Evolutionary conservation across 2,329 filamentous ascomycete species (phyloP).

Genomic region (Botrytis fragariae): DNA sequence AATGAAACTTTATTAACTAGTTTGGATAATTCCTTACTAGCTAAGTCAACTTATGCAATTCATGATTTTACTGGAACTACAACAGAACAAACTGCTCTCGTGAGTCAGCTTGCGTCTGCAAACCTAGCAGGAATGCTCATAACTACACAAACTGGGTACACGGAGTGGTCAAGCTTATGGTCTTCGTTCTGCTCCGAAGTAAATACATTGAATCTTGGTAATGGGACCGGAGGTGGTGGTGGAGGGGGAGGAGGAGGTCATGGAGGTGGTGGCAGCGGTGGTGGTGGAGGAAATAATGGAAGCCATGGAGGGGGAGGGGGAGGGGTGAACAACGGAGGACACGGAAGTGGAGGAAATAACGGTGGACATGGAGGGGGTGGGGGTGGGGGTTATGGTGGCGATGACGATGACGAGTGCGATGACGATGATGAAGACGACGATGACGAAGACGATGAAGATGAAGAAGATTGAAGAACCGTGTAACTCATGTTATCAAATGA

Average conservation of each 20-base stretch:
- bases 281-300: neutral
- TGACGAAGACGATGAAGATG: neutral
- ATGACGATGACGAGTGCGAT: neutral
- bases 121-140: constrained; percentile 26
- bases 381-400: neutral
- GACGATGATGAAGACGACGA: neutral
- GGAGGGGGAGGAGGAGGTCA: neutral
- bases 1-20: constrained; percentile 21
- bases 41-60: constrained; percentile 28
- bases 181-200: constrained; percentile 25
- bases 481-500: neutral
- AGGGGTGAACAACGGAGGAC: neutral
- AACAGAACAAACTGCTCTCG: constrained; percentile 22
- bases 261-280: neutral
- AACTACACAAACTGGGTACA: constrained; percentile 29
- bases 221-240: neutral
- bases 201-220: constrained; percentile 12
- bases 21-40: constrained; percentile 18
- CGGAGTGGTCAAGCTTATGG: constrained; percentile 17
- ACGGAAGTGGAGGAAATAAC: neutral
- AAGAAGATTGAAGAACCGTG: neutral
- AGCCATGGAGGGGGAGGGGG: neutral
- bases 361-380: neutral
- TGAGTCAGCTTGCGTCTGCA: constrained; percentile 26
- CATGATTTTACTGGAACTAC: constrained; percentile 26